phyloP scores from a whole-genome alignment of 2,329 filamentous ascomycete species.

The Xylariaceae sp. region DNA sequence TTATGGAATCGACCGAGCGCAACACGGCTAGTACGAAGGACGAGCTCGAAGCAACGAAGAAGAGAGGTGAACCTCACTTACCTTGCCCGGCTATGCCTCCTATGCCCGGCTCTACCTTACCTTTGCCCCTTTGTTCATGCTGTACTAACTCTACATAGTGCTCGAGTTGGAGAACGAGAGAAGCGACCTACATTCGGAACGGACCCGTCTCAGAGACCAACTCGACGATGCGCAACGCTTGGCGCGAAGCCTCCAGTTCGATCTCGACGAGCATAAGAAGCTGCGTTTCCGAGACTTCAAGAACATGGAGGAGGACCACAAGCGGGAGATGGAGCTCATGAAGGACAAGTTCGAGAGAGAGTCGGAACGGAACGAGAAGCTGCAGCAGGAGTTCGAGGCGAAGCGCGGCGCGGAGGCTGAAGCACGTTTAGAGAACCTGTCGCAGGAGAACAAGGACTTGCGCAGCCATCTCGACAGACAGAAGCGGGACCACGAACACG shows the following conservation, averaged over 20 bases:
- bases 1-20: constrained; percentile 63
- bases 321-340: constrained; percentile 51
- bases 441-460: constrained; percentile 62
- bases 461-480: constrained; percentile 48
- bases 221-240: constrained; percentile 55
- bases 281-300: constrained; percentile 28
- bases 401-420: constrained; percentile 28
- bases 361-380: constrained; percentile 51
- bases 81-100: too few species aligned
- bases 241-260: constrained; percentile 41
- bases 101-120: too few species aligned
- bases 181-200: constrained; percentile 43
- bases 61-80: constrained; percentile 53
- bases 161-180: constrained; percentile 46
- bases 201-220: constrained; percentile 56
- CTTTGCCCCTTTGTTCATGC: too few species aligned
- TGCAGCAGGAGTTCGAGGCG: constrained; percentile 45
- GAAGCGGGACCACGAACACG: constrained; percentile 44
- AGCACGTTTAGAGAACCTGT: constrained; percentile 31
- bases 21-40: constrained; percentile 69
- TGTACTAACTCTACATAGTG: constrained; percentile 34
- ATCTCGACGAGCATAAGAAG: constrained; percentile 40
- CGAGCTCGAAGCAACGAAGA: constrained; percentile 67
- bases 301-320: constrained; percentile 32
- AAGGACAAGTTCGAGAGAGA: constrained; percentile 41